Evolutionary conservation across 2,329 filamentous ascomycete genomes (phyloP).

Genomic region (Moelleriella libera): DNA sequence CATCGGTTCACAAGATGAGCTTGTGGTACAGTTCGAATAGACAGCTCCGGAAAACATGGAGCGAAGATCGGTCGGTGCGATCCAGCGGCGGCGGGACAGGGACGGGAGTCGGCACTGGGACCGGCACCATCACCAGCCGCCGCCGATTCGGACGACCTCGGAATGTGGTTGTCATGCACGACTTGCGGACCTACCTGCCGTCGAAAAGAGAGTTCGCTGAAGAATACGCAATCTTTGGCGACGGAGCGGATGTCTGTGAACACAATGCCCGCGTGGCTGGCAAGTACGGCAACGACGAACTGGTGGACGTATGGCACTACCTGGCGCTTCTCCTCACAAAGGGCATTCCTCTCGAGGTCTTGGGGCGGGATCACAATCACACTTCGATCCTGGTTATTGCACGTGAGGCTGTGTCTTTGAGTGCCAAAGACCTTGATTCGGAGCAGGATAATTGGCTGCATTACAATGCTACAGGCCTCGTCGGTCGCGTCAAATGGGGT

Average conservation of each 20-base stretch:
- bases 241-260: constrained; percentile 65
- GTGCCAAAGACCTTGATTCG: background rate
- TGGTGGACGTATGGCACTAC: constrained; percentile 75
- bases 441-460: background rate
- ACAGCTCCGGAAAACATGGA: constrained; percentile 39
- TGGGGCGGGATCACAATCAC: constrained; percentile 36
- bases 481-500: constrained; percentile 54
- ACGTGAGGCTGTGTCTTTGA: constrained; percentile 37
- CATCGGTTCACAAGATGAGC: constrained; percentile 44
- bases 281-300: constrained; percentile 53
- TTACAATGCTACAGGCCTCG: constrained; percentile 19
- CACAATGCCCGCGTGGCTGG: constrained; percentile 72
- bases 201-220: constrained; percentile 64
- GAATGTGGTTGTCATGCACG: constrained; percentile 61
- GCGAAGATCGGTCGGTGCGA: constrained; percentile 39
- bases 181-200: constrained; percentile 58
- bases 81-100: constrained; percentile 48
- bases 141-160: constrained; percentile 36
- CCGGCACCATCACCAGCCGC: constrained; percentile 21
- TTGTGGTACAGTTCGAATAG: constrained; percentile 41
- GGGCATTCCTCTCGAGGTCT: constrained; percentile 56
- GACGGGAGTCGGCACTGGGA: constrained; percentile 30
- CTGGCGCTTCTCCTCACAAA: constrained; percentile 64
- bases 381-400: constrained; percentile 58
- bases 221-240: constrained; percentile 73